These are phyloP conservation scores for Cercis canadensis DNA, from an alignment of 306 rosid genomes.

Conservation along the genomic window DNA sequence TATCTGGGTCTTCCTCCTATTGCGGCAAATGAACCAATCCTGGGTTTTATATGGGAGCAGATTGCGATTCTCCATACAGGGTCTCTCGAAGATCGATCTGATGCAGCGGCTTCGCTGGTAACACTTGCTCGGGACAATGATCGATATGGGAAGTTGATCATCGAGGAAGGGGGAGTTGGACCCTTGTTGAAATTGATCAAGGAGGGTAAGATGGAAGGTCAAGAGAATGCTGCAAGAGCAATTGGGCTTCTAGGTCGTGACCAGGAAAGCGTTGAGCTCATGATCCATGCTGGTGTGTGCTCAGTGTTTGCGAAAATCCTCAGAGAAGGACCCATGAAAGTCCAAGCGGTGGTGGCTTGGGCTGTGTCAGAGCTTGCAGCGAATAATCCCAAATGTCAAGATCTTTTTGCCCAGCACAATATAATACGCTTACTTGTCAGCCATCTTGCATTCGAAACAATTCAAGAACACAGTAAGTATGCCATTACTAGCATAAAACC, in stretches of 20 bases:
- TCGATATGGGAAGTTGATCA: conserved; percentile 74
- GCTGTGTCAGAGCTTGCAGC: conserved; percentile 80
- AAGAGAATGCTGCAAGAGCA: conserved; percentile 75
- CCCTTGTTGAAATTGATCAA: conserved; percentile 73
- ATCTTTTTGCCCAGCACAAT: conserved; percentile 85
- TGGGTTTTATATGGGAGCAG: conserved; percentile 88
- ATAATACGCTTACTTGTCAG: conserved; percentile 75
- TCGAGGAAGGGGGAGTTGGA: conserved; percentile 82
- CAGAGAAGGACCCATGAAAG: conserved; percentile 87
- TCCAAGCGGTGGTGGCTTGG: conserved; percentile 74
- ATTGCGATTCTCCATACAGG: conserved; percentile 70
- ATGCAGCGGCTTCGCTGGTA: conserved; percentile 79
- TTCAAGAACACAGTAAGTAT: conserved; percentile 90
- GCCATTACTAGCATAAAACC: conserved; percentile 62
- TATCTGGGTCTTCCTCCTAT: conserved; percentile 83
- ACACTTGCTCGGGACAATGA: conserved; percentile 70
- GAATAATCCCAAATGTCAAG: conserved; percentile 77
- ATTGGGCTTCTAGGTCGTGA: conserved; percentile 79
- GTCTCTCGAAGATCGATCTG: conserved; percentile 69
- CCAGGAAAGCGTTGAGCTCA: conserved; percentile 68
- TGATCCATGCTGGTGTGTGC: conserved; percentile 74
- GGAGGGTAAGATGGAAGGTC: conserved; percentile 79
- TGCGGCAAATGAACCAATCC: conserved; percentile 84
- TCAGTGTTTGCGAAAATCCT: conserved; percentile 70
- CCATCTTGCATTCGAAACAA: conserved; percentile 91